Base-by-base conservation (phyloP, 768 basidiomycete species). In the Suillus subaureus region DNA sequence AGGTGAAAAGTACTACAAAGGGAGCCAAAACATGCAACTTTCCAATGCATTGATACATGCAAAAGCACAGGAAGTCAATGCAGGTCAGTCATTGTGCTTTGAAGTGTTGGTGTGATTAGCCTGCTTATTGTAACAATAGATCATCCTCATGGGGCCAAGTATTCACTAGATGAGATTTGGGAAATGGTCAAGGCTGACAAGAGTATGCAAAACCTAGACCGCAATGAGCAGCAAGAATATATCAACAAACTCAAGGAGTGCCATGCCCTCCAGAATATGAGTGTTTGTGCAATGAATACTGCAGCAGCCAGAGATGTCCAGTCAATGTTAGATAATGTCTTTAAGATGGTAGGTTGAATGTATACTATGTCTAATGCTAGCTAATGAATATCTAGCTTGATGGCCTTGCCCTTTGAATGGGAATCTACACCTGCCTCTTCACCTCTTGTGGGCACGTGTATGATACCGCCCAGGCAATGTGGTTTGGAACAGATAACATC, bases 271-370 rank as follows among this genome's bases (percentile, higher is more conserved):
- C 42, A 54, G 7, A 51, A 40, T 4, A 54, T 62, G 18, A 42
- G 66, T n/a, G 28, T 57, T 18, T n/a, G 15, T 11, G 31, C 66
- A 16, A 66, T 6, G 6, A 66, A 66, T 21, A 39, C 54, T 35
- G 66, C 66, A 16, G 63, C 66, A n/a, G 55, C 66, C 5, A 6
- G 33, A 2, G 66, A 66, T 60, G 54, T 60, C 4, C 54, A 49
- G 11, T 23, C 26, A 28, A 66, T 28, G 0, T 18, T 51, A 21
- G 45, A 65, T 18, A 26, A 15, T 6, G 51, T 63, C 9, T 31
- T 43, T 5, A 47, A 43, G 31, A 35, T 31, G 18, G 62, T 65
- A 35, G 3, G 63, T 54, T 26, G 3, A 1, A 49, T 26, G 42
- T 7, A 43, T n/a, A 47, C n/a, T 8, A 7, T 47, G n/a, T 23